Evolutionary conservation across 768 basidiomycete genomes (phyloP).

Genomic region (Xerocomellus dryophilus): DNA sequence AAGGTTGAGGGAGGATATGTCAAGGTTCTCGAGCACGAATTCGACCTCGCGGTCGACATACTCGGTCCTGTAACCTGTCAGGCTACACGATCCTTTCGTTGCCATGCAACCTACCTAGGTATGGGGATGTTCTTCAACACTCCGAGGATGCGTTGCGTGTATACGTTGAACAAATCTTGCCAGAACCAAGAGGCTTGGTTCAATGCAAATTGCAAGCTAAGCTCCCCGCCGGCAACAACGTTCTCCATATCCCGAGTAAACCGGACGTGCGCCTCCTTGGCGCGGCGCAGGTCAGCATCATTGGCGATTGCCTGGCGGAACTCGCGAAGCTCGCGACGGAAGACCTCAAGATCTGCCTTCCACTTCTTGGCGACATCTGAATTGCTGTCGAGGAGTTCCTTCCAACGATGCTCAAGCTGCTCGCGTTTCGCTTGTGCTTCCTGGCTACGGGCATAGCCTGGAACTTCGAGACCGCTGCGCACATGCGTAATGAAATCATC

Average conservation of each 20-base stretch:
- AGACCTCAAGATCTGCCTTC: constrained; percentile 44
- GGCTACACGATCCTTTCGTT: not conserved
- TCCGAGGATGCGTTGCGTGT: constrained; percentile 55
- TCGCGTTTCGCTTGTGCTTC: constrained; percentile 40
- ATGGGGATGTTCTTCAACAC: constrained; percentile 64
- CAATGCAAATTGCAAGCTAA: constrained; percentile 49
- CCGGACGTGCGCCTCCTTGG: constrained; percentile 46
- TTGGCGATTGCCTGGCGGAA: constrained; percentile 45
- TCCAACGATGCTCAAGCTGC: constrained; percentile 51
- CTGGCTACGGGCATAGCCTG: constrained; percentile 52
- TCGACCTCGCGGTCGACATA: constrained; percentile 67
- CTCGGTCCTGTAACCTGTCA: constrained; percentile 49
- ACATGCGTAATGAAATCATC: constrained; percentile 50
- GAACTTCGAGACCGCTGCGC: constrained; percentile 45
- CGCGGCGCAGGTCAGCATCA: constrained; percentile 49
- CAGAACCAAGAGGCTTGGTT: constrained; percentile 73
- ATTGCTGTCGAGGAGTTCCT: constrained; percentile 43
- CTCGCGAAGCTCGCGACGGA: constrained; percentile 44
- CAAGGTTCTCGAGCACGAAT: constrained; percentile 72
- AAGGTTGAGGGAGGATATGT: constrained; percentile 62
- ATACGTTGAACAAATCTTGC: constrained; percentile 80
- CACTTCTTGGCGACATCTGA: constrained; percentile 45
- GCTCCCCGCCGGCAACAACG: constrained; percentile 36
- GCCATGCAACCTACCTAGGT: constrained; percentile 47
- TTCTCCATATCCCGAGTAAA: constrained; percentile 51